Base-by-base conservation (phyloP, 768 basidiomycete species). In the Tremella mesenterica region DNA sequence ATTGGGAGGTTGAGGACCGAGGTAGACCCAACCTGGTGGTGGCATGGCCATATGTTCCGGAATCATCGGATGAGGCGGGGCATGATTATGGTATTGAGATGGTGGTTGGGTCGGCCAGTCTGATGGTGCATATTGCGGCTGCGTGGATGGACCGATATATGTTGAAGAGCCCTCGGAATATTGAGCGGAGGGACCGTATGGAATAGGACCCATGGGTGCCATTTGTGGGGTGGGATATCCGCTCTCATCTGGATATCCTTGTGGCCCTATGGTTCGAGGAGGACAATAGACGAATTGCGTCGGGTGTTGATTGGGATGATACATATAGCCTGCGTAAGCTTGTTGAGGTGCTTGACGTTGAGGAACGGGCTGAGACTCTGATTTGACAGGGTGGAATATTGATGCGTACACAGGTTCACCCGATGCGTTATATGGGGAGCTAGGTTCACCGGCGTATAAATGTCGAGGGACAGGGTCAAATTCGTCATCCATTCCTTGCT, bases 391-490 rank as follows among this genome's bases (percentile, higher is more conserved):
- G 38, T 67, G 52, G 25, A 55, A 63, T 16, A 64, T 44, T 13
- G 65, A 67, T 12, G 65, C 56, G 44, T 62, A 67, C 23, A 64
- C 48, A 1, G 63, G 59, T 27, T 67, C 59, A 43, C 54, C 30
- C 16, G 38, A 8, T 20, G 43, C 26, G 1, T 25, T 27, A 23
- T 39, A 49, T 27, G 50, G 44, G 28, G n/a, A 20, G 14, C 21
- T 14, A n/a, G n/a, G n/a, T n/a, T n/a, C n/a, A n/a, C n/a, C 48
- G n/a, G 49, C 57, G 39, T 59, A 61, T 33, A 44, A 27, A 18
- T 59, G 59, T 31, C 65, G 54, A 21, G 65, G 58, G 4, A 67
- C 57, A 13, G 63, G 65, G 33, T 67, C 65, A 18, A 56, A 36
- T 30, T 68, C 66, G 6, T 64, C 65, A 8, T 58, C 57, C 3